Percentiles rank a stretch among this genome's conserved stretches.
These are phyloP conservation scores for Moniliella sp. DNA, from an alignment of 1,284 basidiomycete genomes.

Conservation along the genomic window DNA sequence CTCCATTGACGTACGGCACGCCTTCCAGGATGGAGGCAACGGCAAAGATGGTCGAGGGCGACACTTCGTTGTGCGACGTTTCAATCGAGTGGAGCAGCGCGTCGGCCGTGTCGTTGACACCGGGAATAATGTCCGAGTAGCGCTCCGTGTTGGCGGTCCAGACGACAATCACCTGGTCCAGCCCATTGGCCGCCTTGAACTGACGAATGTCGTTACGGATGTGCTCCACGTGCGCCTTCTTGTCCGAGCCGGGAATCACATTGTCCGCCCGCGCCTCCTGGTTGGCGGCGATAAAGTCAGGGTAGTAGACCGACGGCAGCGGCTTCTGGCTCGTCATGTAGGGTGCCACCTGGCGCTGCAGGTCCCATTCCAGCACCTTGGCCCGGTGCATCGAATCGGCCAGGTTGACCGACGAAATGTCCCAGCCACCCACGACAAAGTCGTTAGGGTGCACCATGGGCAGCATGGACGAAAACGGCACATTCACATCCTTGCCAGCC, in stretches of 20 bases:
- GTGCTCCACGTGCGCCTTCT: slow-evolving; percentile 73
- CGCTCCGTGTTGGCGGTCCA: slow-evolving; percentile 99
- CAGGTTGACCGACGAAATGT: slow-evolving; percentile 65
- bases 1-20: slow-evolving; percentile 90
- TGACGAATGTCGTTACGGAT: slow-evolving; percentile 77
- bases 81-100: slow-evolving; percentile 65
- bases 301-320: slow-evolving; percentile 68
- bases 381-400: slow-evolving; percentile 84
- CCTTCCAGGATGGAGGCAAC: slow-evolving; percentile 86
- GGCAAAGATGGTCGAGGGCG: slow-evolving; percentile 83
- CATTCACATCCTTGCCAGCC: slow-evolving; percentile 72
- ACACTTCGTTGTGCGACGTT: slow-evolving; percentile 67
- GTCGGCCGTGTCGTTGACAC: slow-evolving; percentile 84
- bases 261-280: slow-evolving; percentile 94
- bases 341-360: slow-evolving; percentile 79
- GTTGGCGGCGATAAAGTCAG: slow-evolving; percentile 65
- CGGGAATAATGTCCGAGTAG: slow-evolving; percentile 82
- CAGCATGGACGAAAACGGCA: slow-evolving; percentile 75
- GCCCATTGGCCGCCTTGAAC: slow-evolving; percentile 63
- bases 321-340: slow-evolving; percentile 64
- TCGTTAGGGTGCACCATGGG: slow-evolving; percentile 98
- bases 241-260: slow-evolving; percentile 59
- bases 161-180: slow-evolving; percentile 66
- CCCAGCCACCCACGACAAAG: slow-evolving; percentile 89
- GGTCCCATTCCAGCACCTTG: slow-evolving; percentile 82